Percentiles rank a stretch among this genome's conserved stretches.
Evolutionary conservation across 306 rosid species (phyloP).

Genomic region (Clitoria ternatea): DNA sequence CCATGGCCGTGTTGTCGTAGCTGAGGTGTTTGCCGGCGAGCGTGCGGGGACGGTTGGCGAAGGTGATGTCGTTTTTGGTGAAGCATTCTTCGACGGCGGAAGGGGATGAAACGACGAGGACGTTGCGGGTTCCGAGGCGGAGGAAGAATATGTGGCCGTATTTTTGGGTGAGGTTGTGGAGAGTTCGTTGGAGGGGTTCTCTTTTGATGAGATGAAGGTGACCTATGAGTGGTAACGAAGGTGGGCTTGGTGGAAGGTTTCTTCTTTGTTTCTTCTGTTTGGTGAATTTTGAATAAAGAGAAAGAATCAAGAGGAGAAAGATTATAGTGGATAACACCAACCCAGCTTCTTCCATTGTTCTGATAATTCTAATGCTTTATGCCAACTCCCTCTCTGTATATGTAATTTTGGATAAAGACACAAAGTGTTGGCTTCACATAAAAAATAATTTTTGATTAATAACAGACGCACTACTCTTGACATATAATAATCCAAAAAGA

Average conservation of each 20-base stretch:
- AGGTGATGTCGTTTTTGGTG: constrained; percentile 21
- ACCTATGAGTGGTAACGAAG: constrained; percentile 39
- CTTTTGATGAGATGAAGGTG: constrained; percentile 40
- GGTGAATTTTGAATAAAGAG: background rate
- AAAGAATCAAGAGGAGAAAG: background rate
- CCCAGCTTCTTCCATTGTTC: background rate
- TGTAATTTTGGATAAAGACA: too few relatives aligned
- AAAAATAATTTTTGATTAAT: too few relatives aligned
- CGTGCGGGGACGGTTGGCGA: constrained; percentile 40
- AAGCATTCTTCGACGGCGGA: constrained; percentile 29
- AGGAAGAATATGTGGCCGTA: constrained; percentile 35
- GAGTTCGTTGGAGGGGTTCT: constrained; percentile 24
- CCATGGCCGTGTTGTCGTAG: background rate
- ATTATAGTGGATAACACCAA: background rate
- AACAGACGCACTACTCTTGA: too few relatives aligned
- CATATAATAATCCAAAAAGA: too few relatives aligned
- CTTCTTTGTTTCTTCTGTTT: background rate
- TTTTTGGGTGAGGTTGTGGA: constrained; percentile 12
- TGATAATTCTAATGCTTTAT: background rate
- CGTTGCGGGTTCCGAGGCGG: constrained; percentile 22
- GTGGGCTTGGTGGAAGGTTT: constrained; percentile 40
- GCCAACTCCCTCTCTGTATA: too few relatives aligned
- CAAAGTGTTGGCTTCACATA: too few relatives aligned
- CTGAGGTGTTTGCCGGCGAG: constrained; percentile 26
- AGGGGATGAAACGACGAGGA: constrained; percentile 34